A percentile compares a stretch with the other conserved stretches of the same genome.
These are phyloP conservation scores for Picea mariana DNA, from an alignment of 83 land plant genomes.

Conservation along the genomic window DNA sequence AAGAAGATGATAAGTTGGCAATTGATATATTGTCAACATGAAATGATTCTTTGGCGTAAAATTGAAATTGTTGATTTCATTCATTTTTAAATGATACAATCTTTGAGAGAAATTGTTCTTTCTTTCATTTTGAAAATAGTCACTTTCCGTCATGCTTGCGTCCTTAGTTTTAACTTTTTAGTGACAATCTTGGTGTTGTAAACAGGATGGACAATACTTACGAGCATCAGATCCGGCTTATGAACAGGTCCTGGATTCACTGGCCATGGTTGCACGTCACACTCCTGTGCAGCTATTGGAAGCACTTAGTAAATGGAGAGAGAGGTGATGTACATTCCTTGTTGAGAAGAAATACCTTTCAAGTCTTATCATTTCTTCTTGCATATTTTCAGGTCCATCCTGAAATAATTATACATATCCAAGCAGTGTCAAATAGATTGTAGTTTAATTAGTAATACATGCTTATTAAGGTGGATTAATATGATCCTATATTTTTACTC, in stretches of 20 bases:
- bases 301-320: slow-evolving; percentile 97
- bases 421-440: neutral
- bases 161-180: neutral
- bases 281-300: slow-evolving; percentile 95
- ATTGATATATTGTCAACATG: neutral
- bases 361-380: neutral
- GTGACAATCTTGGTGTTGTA: neutral
- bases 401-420: neutral
- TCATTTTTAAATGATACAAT: neutral
- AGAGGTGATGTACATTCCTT: slow-evolving; percentile 45
- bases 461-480: too few species aligned
- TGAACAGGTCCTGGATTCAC: slow-evolving; percentile 96
- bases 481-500: too few species aligned
- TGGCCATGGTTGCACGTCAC: slow-evolving; percentile 98
- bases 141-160: neutral
- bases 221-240: slow-evolving; percentile 98
- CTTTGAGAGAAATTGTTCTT: neutral
- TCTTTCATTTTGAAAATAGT: neutral
- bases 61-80: neutral
- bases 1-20: too few species aligned
- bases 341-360: neutral
- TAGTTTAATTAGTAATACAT: neutral
- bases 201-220: slow-evolving; percentile 97
- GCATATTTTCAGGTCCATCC: neutral
- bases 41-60: neutral